A percentile compares a stretch with the other conserved stretches of the same genome.
Conservation (phyloP, 2,329 filamentous ascomycete genomes). For the Nemania diffusa region DNA sequence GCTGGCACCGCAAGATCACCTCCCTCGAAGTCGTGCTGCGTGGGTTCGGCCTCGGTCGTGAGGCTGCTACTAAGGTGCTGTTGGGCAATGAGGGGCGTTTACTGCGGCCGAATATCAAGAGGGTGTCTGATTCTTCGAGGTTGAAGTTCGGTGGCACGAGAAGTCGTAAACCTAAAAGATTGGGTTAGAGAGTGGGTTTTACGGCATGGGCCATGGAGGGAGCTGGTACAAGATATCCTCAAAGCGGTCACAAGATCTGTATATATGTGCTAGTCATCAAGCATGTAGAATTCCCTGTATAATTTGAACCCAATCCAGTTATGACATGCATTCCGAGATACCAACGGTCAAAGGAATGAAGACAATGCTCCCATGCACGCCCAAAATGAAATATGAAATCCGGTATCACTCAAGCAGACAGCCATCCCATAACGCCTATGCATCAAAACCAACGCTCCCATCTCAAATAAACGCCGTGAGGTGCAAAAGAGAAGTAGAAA, state of each 20-base stretch:
- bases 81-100: slow-evolving; percentile 84
- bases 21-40: slow-evolving; percentile 82
- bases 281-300: slow-evolving; percentile 41
- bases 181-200: slow-evolving; percentile 56
- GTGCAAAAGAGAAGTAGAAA: slow-evolving; percentile 46
- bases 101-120: slow-evolving; percentile 78
- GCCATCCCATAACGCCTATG: slow-evolving; percentile 37
- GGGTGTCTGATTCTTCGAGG: slow-evolving; percentile 85
- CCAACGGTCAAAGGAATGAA: slow-evolving; percentile 18
- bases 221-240: slow-evolving; percentile 13
- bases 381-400: slow-evolving; percentile 36
- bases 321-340: slow-evolving; percentile 16
- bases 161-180: slow-evolving; percentile 83
- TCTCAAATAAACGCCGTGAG: slow-evolving; percentile 37
- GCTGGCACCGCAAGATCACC: slow-evolving; percentile 78
- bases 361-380: slow-evolving; percentile 23
- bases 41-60: slow-evolving; percentile 87
- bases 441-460: slow-evolving; percentile 18
- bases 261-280: slow-evolving; percentile 42
- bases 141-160: slow-evolving; percentile 96
- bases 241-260: slow-evolving; percentile 36
- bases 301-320: slow-evolving; percentile 35
- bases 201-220: neutral
- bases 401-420: slow-evolving; percentile 46
- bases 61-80: slow-evolving; percentile 89